Base-by-base conservation (phyloP, 2,329 filamentous ascomycete species). In the Mollisia scopiformis region DNA sequence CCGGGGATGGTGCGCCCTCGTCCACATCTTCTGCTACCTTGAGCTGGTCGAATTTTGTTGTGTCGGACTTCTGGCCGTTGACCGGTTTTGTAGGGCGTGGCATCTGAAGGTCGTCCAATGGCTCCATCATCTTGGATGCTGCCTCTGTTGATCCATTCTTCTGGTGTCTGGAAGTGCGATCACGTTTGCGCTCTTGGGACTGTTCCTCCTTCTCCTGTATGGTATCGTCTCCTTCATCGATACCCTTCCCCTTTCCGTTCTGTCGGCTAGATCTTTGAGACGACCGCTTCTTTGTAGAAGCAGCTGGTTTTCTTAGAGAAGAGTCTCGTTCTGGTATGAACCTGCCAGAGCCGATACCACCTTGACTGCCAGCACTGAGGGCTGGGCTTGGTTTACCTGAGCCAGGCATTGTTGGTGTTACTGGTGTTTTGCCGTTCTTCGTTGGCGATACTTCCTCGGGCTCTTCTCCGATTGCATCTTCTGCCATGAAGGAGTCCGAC, bases 1-100 rank as follows among this genome's bases (percentile, higher is more conserved):
- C 82, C 0, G 90, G 89, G 19, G 86, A 89, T 1, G 90, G 89
- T 0, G 90, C 90, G 14, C 86, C 87, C 19, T 91, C 88, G 23
- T 90, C 84, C 2, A 55, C 53, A 33, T 70, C 65, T 21, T 66
- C 64, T 23, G 64, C 43, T 3, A 63, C 43, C n/a, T 43, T 30
- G 10, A 62, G 55, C 21, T 66, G 56, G 6, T 69, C 58, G 3
- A 57, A 53, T 41, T 66, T 66, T 10, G 59, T 41, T 41, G 46
- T 62, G 3, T 72, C 70, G 11, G 65, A 59, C 14, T 57, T 58
- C 27, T 66, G 68, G 57, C 66, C 72, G 31, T 52, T 62, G 7
- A 67, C 60, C 14, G 66, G 49, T 55, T 67, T 73, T 11, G 68
- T 19, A 6, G 71, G 58, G 52, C 67, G 68, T 23, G 71, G 68